Conservation (phyloP, 2,329 filamentous ascomycete species). For the Penicillium paneum region DNA sequence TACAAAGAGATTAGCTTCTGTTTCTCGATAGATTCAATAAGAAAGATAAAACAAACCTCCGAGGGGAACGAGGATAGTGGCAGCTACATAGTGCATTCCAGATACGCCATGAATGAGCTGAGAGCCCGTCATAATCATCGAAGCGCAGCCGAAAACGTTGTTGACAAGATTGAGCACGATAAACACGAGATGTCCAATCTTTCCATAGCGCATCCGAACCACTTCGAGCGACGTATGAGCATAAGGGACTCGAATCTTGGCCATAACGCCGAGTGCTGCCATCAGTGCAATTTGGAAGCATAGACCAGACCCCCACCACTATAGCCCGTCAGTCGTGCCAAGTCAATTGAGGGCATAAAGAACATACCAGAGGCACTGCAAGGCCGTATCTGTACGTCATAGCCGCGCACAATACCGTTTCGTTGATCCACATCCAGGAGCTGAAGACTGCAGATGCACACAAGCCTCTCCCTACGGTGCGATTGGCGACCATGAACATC, state of each 20-base stretch:
- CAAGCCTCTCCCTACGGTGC: conserved; percentile 37
- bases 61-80: conserved; percentile 46
- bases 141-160: conserved; percentile 46
- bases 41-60: conserved; percentile 35
- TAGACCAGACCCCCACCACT: conserved; percentile 42
- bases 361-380: conserved; percentile 34
- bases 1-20: conserved; percentile 12
- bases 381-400: conserved; percentile 37
- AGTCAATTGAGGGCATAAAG: background rate
- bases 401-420: conserved; percentile 35
- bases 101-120: conserved; percentile 48
- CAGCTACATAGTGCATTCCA: conserved; percentile 50
- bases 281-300: conserved; percentile 52
- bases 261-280: conserved; percentile 49
- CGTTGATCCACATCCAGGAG: conserved; percentile 43
- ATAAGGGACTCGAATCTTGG: conserved; percentile 51
- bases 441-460: conserved; percentile 40
- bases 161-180: conserved; percentile 44
- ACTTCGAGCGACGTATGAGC: conserved; percentile 53
- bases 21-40: background rate
- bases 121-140: conserved; percentile 48
- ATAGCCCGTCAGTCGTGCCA: background rate
- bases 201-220: conserved; percentile 49
- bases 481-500: conserved; percentile 43
- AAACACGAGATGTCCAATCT: conserved; percentile 41